Percentiles rank a stretch among this genome's conserved stretches.
Evolutionary conservation across 345 rosid species (phyloP).

Genomic region (Bruguiera parviflora): DNA sequence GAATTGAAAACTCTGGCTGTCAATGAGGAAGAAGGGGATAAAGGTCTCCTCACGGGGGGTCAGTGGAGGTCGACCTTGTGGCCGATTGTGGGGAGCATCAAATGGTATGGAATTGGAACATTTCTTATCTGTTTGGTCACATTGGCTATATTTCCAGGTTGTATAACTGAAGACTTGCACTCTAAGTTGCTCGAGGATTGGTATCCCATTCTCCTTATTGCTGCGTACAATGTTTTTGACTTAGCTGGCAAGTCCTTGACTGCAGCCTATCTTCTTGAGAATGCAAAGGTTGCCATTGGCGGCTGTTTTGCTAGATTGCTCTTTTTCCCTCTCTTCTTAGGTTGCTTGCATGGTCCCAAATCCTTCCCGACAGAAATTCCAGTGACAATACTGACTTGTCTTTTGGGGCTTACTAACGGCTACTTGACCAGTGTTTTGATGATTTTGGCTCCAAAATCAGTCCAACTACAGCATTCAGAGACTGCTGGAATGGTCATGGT

Average conservation of each 20-base stretch:
- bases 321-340: slow-evolving; percentile 79
- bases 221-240: slow-evolving; percentile 82
- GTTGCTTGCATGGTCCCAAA: slow-evolving; percentile 79
- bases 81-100: slow-evolving; percentile 55
- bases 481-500: slow-evolving; percentile 84
- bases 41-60: slow-evolving; percentile 48
- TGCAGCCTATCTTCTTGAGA: slow-evolving; percentile 52
- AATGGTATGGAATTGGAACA: slow-evolving; percentile 75
- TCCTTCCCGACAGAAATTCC: slow-evolving; percentile 86
- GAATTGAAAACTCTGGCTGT: slow-evolving; percentile 56
- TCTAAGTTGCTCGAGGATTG: slow-evolving; percentile 77
- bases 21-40: slow-evolving; percentile 46
- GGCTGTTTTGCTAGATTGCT: slow-evolving; percentile 66
- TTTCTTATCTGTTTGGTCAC: slow-evolving; percentile 68
- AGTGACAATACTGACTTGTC: slow-evolving; percentile 62
- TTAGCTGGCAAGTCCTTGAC: slow-evolving; percentile 85
- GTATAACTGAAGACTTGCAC: slow-evolving; percentile 84
- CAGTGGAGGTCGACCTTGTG: slow-evolving; percentile 63
- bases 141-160: slow-evolving; percentile 84
- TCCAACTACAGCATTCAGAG: slow-evolving; percentile 72
- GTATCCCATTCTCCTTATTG: slow-evolving; percentile 72
- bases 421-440: slow-evolving; percentile 82
- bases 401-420: slow-evolving; percentile 82
- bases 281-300: slow-evolving; percentile 64
- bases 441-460: slow-evolving; percentile 77